A percentile compares a stretch with the other conserved stretches of the same genome.
phyloP scores from a whole-genome alignment of 768 basidiomycete genomes.

The Boletus fagicola region DNA sequence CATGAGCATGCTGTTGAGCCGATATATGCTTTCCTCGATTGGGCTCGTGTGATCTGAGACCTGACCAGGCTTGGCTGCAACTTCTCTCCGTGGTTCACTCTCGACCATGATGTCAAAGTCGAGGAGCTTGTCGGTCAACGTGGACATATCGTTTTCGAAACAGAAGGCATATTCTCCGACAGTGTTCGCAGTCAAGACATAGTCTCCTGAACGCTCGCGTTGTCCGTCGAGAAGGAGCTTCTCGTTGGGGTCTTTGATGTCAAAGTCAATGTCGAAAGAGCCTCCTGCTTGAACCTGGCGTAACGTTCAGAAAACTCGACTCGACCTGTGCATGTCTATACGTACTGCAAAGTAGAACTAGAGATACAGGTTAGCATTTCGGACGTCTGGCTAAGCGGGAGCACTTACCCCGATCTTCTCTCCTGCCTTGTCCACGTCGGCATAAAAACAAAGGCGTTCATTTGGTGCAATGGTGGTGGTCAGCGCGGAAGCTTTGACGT shows the following conservation, averaged over 20 bases:
- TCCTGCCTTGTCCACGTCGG: conserved; percentile 92
- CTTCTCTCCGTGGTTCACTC: conserved; percentile 88
- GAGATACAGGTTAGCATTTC: conserved; percentile 11
- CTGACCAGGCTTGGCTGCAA: conserved; percentile 85
- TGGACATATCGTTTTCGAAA: conserved; percentile 97
- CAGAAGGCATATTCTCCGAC: conserved; percentile 94
- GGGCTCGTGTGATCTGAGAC: conserved; percentile 90
- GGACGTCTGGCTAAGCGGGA: neutral
- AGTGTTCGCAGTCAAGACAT: conserved; percentile 90
- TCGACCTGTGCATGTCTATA: conserved; percentile 5
- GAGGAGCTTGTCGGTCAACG: conserved; percentile 89
- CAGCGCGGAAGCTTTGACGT: conserved; percentile 58
- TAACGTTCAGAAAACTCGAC: neutral
- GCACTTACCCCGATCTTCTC: conserved; percentile 83
- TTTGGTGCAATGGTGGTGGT: conserved; percentile 79
- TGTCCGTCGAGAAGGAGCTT: conserved; percentile 84
- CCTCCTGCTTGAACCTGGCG: conserved; percentile 92
- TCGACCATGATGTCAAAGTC: conserved; percentile 99
- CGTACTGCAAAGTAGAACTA: conserved; percentile 96
- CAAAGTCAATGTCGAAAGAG: conserved; percentile 93
- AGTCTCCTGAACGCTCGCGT: conserved; percentile 94
- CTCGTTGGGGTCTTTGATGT: conserved; percentile 87
- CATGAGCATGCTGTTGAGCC: conserved; percentile 82
- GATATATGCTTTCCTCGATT: conserved; percentile 94
- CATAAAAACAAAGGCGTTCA: conserved; percentile 88